Conservation (phyloP, 331 rosid species). For the Malus hybrid region DNA sequence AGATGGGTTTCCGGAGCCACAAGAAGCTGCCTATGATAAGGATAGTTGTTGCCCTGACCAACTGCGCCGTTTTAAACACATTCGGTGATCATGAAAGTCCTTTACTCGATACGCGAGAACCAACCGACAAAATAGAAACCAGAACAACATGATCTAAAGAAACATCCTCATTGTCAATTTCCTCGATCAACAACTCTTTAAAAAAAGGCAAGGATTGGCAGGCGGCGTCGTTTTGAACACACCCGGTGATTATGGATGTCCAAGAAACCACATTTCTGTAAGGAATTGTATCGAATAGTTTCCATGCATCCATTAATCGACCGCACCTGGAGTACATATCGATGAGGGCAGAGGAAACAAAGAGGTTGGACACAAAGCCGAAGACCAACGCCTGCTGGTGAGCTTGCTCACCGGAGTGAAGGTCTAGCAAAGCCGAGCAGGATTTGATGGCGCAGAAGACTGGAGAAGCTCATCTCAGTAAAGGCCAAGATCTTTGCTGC, state of each 20-base stretch:
- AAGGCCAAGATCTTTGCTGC: no score
- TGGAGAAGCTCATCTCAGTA: slow-evolving; percentile 26
- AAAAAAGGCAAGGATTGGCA: slow-evolving; percentile 41
- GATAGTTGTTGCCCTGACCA: no score
- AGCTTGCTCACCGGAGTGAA: slow-evolving; percentile 48
- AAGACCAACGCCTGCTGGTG: slow-evolving; percentile 10
- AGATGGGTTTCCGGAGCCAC: no score
- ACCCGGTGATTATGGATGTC: slow-evolving; percentile 67
- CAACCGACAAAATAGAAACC: slow-evolving; percentile 68
- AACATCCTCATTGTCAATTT: slow-evolving; percentile 20
- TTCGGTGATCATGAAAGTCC: slow-evolving; percentile 4
- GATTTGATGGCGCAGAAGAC: slow-evolving; percentile 76
- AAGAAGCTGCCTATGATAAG: no score
- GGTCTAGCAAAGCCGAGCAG: slow-evolving; percentile 60
- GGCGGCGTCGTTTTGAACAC: slow-evolving; percentile 47
- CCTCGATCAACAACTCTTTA: slow-evolving; percentile 53
- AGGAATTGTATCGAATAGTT: slow-evolving; percentile 67
- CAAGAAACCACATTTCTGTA: slow-evolving; percentile 63
- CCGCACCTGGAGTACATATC: slow-evolving; percentile 77
- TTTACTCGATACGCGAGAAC: slow-evolving; percentile 43
- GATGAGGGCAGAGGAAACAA: slow-evolving; percentile 67
- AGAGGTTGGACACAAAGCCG: slow-evolving; percentile 53
- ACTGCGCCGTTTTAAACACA: no score
- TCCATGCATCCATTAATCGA: slow-evolving; percentile 35
- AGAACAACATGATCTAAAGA: slow-evolving; percentile 46